Base-by-base conservation (phyloP, 345 rosid species). In the Syzygium aqueum region DNA sequence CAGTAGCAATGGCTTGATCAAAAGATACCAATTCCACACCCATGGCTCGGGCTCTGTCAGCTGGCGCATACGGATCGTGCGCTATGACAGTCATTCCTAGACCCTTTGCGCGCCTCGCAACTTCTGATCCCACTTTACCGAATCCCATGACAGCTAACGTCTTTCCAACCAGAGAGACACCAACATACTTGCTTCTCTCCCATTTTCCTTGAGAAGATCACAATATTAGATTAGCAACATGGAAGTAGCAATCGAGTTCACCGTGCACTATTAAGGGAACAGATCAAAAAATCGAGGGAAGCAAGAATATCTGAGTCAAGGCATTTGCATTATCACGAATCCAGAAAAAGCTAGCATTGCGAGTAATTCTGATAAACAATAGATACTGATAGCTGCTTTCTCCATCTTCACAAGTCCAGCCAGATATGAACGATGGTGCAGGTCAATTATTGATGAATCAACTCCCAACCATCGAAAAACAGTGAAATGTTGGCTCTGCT, bases 41-140 rank as follows among this genome's bases (percentile, higher is more conserved):
- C 78, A 93, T 63, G 2, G 99, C 97, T 57, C 96, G 91, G 53
- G 97, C 99, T 89, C 97, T 92, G 77, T 96, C 98, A 2, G 94
- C 95, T 7, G 99, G 95, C 4, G 97, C 94, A 80, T 95, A 96
- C 21, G 99, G 99, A 30, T 96, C 99, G 61, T 96, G 96, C 1
- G 99, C 94, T 73, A 96, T 94, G 6, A 96, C 96, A 84, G 93
- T 91, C 98, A 96, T 96, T 21, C 99, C 99, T 16, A 96, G 91
- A 30, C 99, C 99, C 85, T 94, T 96, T 53, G 95, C 98, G 51
- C 98, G 92, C 51, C 98, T 94, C 14, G 99, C 96, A 49, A 96
- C 98, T 91, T 95, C 98, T 30, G 96, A 90, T 5, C 99, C 99
- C 3, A 96, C 99, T 92, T 96, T 96, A 4, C 99, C 99, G 83